A percentile compares a stretch with the other conserved stretches of the same genome.
Evolutionary conservation across 2,329 filamentous ascomycete species (phyloP).

Genomic region (Phyllosticta paracitricarpa): DNA sequence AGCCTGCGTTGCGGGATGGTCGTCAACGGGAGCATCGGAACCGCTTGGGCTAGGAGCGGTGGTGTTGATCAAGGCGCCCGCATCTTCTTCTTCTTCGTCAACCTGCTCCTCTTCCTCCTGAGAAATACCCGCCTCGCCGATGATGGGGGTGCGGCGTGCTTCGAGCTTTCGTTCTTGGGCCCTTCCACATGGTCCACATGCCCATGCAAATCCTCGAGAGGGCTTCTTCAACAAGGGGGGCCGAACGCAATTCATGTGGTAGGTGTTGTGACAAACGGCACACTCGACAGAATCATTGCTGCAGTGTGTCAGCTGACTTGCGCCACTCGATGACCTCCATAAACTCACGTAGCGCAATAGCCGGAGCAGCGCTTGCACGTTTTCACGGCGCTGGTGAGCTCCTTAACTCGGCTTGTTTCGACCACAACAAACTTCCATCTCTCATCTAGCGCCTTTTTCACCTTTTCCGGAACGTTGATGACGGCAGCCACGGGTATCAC

Average conservation of each 20-base stretch:
- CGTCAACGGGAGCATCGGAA: constrained; percentile 44
- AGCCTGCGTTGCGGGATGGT: constrained; percentile 61
- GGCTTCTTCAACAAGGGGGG: constrained; percentile 91
- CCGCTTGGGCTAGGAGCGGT: constrained; percentile 41
- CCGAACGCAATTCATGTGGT: constrained; percentile 96
- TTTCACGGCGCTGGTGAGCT: constrained; percentile 92
- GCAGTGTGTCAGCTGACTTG: constrained; percentile 15
- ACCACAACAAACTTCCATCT: constrained; percentile 95
- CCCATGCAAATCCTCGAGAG: constrained; percentile 95
- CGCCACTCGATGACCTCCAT: too few species aligned
- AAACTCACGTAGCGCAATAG: constrained; percentile 79
- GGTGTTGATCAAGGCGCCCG: constrained; percentile 19
- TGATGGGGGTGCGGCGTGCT: constrained; percentile 72
- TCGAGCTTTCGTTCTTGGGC: constrained; percentile 91
- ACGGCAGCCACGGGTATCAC: constrained; percentile 85
- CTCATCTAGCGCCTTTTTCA: constrained; percentile 92
- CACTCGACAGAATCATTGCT: constrained; percentile 95
- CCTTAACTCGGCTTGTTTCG: constrained; percentile 86
- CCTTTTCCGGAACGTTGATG: constrained; percentile 89
- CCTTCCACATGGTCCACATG: constrained; percentile 88
- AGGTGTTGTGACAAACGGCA: constrained; percentile 86
- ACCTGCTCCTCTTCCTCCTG: constrained; percentile 55
- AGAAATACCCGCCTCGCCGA: constrained; percentile 45
- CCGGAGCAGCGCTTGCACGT: constrained; percentile 84
- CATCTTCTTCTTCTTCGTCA: constrained; percentile 60